Evolutionary conservation across 2,329 filamentous ascomycete species (phyloP).

Genomic region (Hymenoscyphus albidus): DNA sequence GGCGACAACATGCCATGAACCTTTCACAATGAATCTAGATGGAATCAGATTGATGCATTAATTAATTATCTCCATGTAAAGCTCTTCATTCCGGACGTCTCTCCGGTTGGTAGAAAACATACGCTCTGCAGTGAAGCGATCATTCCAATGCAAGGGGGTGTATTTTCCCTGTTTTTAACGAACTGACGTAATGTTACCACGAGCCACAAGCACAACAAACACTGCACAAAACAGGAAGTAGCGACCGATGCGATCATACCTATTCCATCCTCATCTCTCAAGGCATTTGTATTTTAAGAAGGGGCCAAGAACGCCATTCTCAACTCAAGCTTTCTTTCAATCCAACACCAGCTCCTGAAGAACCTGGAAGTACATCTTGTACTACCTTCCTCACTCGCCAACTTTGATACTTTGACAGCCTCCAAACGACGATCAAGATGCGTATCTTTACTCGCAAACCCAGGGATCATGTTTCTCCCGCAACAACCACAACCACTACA

Average conservation of each 20-base stretch:
- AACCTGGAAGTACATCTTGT: neutral
- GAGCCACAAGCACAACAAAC: neutral
- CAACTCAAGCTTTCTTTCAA: neutral
- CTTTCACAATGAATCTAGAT: neutral
- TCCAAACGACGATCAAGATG: conserved; percentile 17
- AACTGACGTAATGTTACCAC: neutral
- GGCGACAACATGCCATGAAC: neutral
- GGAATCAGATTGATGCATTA: neutral
- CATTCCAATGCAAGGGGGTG: neutral
- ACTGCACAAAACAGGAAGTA: neutral
- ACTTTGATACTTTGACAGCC: neutral
- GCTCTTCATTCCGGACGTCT: neutral
- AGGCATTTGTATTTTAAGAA: neutral
- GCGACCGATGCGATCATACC: neutral
- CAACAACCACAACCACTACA: conserved; percentile 15
- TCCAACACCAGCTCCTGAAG: neutral
- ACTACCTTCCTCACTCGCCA: neutral
- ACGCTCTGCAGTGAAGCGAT: neutral
- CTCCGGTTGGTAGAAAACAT: neutral
- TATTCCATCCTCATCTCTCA: neutral
- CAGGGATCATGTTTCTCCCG: conserved; percentile 13
- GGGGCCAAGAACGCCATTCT: neutral
- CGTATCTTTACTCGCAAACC: conserved; percentile 22
- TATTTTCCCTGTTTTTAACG: neutral
- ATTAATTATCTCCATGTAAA: neutral